Base-by-base conservation (phyloP, 148 eudicot species). In the Chenopodium suecicum region DNA sequence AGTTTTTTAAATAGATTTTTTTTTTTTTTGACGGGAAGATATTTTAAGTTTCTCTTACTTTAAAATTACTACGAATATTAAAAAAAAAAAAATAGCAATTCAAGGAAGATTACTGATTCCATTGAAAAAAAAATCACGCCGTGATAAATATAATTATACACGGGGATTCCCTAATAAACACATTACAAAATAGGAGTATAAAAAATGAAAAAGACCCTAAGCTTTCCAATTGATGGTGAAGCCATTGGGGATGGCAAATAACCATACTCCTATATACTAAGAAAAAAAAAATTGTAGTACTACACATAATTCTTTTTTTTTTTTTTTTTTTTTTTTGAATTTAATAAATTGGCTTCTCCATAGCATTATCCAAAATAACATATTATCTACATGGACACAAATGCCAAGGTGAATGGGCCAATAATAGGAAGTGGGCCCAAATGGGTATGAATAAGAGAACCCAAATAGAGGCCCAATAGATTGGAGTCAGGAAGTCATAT, bases 121-220 rank as follows among this genome's bases (percentile, higher is more conserved):
- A 20, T 73, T 8, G 22, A 82, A 82, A 81, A 78, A 78, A 83
- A 87, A 87, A 90, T 89, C 93, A 74, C 93, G 44, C 91, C 89
- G 76, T 89, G 91, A 90, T 87, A 63, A 80, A 70, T 77, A 29
- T 19, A 34, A 78, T 37, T 9, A 69, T 37, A 76, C 90, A 87
- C 69, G 83, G 88, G 93, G 93, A 90, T 90, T 87, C 83, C 83
- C 84, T 77, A 80, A 66, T 44, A 46, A 68, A 41, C 73, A 74
- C 73, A 62, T 77, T 47, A 82, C 81, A 87, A 37, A 70, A 23
- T 54, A 37, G 12, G 14, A 27, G 0, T n/a, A 25, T 25, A 41
- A 31, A 65, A 14, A 56, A 56, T 56, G 12, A 71, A 79, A 50
- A 34, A 56, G 17, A 31, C 7, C 48, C 52, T 74, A 48, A 48